Base-by-base conservation (phyloP, 2,329 filamentous ascomycete species). In the Trichoderma arundinaceum region DNA sequence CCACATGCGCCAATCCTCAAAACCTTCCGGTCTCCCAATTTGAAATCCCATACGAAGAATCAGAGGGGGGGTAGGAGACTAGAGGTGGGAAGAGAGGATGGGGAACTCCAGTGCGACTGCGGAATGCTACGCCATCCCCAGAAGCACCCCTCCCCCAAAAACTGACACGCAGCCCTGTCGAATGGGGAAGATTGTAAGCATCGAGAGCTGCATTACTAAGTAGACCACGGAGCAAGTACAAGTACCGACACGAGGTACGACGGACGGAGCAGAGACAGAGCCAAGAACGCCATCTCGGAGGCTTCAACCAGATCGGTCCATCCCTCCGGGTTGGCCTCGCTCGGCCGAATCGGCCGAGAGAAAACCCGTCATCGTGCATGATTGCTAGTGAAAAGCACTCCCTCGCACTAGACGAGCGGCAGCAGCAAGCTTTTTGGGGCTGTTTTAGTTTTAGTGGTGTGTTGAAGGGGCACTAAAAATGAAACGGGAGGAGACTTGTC, bases 241-340 rank as follows among this genome's bases (percentile, higher is more conserved):
- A 43, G 56, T 35, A 32, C 13, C 6, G 38, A 52, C 12, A n/a
- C 48, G 48, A 53, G 8, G 7, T 19, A 53, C 51, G 33, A 15
- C 1, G 17, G 43, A 46, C n/a, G 17, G 17, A 46, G 43, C 43
- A 15, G 5, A 46, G 43, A 46, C n/a, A 10, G 17, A 46, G 43
- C 43, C 43, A 38, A 53, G 32, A 62, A 56, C 60, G 51, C 60
- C 60, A 64, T 64, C 41, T 64, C 60, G 60, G 60, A 33, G 49
- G 49, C 51, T 64, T 64, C 49, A 7, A 64, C 60, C 60, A 64
- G 60, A 56, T 64, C 60, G 51, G 60, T 64, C 43, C 49, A 56
- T 64, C 60, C 39, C 60, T 64, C 60, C 60, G 60, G 59, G 38
- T 33, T 56, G 43, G 51, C 22, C 22, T 56, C 15, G 7, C 39